These are phyloP conservation scores for Pythium pyrilobum DNA, from an alignment of 352 stramenopile genomes.

Conservation along the genomic window DNA sequence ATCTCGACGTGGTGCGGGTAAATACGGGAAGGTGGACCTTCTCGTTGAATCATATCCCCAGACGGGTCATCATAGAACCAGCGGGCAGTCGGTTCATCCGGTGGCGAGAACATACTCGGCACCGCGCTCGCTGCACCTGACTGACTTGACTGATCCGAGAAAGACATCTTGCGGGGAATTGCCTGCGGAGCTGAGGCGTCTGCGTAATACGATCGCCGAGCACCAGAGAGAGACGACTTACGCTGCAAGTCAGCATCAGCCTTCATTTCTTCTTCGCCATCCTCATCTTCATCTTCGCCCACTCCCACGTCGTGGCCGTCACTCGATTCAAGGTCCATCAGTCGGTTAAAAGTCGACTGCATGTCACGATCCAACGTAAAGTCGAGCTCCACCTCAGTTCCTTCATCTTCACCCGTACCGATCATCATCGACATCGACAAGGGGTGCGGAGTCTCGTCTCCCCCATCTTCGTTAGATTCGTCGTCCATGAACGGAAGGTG, in stretches of 20 bases:
- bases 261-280: conserved; percentile 29
- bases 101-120: conserved; percentile 51
- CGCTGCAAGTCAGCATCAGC: not conserved
- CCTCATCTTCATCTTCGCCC: conserved; percentile 25
- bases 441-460: conserved; percentile 29
- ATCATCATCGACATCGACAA: conserved; percentile 82
- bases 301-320: conserved; percentile 17
- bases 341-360: conserved; percentile 59
- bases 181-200: conserved; percentile 37
- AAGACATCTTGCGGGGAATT: conserved; percentile 49
- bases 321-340: conserved; percentile 64
- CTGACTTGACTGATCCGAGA: conserved; percentile 42
- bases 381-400: conserved; percentile 80
- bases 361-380: conserved; percentile 71
- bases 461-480: conserved; percentile 18
- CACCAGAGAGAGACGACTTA: not conserved
- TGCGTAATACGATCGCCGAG: conserved; percentile 1
- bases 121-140: conserved; percentile 28
- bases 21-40: conserved; percentile 64
- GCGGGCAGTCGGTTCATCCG: conserved; percentile 64
- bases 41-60: conserved; percentile 25
- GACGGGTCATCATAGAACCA: conserved; percentile 74
- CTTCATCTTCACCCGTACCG: conserved; percentile 55
- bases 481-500: conserved; percentile 48
- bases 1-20: conserved; percentile 87